Conservation (phyloP, 495 filamentous ascomycete species). For the Glonium stellatum region DNA sequence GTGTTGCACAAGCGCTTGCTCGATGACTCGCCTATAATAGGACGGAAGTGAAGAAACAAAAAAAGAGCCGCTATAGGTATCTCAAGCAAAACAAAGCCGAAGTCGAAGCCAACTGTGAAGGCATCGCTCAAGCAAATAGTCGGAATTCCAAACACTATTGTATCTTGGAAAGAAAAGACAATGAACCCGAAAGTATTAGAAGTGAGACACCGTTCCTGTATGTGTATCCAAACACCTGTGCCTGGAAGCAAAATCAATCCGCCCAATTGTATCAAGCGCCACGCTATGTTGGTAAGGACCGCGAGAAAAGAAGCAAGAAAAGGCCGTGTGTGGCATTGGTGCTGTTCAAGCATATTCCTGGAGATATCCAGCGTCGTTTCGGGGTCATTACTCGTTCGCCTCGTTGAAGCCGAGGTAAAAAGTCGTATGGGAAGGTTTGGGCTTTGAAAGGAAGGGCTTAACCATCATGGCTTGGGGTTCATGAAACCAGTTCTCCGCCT, state of each 20-base stretch:
- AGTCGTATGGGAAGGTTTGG: slow-evolving; percentile 1
- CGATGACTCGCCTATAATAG: not conserved
- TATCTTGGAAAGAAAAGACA: not conserved
- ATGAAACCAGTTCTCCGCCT: slow-evolving; percentile 49
- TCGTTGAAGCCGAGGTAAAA: not conserved
- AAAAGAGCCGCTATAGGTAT: not conserved
- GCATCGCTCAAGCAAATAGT: not conserved
- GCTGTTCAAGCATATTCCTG: not conserved
- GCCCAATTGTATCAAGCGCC: slow-evolving; percentile 5
- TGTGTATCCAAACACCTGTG: not conserved
- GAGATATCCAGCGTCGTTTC: slow-evolving; percentile 4
- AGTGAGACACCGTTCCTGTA: not conserved
- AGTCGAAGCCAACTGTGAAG: not conserved
- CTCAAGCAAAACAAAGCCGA: not conserved
- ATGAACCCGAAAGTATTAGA: not conserved
- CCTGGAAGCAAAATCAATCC: not conserved
- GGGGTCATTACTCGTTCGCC: slow-evolving; percentile 1
- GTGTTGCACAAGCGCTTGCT: not conserved
- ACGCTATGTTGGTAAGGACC: slow-evolving; percentile 3
- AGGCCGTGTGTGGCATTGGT: not conserved
- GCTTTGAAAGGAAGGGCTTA: not conserved
- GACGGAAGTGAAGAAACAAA: not conserved
- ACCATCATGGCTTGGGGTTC: not conserved
- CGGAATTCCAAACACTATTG: not conserved
- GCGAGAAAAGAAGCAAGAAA: not conserved